Evolutionary conservation across 2,329 filamentous ascomycete species (phyloP), one percentile per base, ranked within the genome.

Genomic region (Ophiostoma ips): DNA sequence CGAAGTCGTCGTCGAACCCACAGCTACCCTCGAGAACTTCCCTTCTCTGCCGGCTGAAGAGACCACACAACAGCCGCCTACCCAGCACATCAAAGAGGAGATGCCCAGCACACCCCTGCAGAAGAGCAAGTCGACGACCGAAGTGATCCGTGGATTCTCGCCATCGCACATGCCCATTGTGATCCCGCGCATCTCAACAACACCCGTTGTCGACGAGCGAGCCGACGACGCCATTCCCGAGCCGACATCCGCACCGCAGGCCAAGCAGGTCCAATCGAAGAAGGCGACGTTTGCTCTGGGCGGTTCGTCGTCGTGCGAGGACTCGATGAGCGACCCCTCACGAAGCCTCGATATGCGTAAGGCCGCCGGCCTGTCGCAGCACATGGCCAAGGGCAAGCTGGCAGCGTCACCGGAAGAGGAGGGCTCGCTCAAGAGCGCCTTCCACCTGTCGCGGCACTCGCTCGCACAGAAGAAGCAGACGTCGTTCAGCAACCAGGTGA

Each of bases 141-240:
- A 54, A 34, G 77, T 95, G 52, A 82, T 95, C 48, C 84, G 86
- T 55, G 89, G 89, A 52, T 95, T 95, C 66, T 86, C 84, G 5
- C 86, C 85, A 2, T 82, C 84, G 24, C 79, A 83, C 53, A 72
- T 83, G 38, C 63, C 68, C 49, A 63, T 69, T 46, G 61, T 68
- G 69, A 55, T 77, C 71, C 59, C 78, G 66, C 54, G 47, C 18
- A 37, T 51, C 28, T 18, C 37, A 15, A 44, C 50, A 13, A 44
- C 50, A 1, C 38, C 36, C 3, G 10, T 19, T 15, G 19, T 46
- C 2, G 36, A 33, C 5, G 44, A 52, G 24, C 45, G 28, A 1
- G 47, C 11, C 11, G 52, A 51, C 7, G 76, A 58, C 31, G 49
- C 73, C 28, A 81, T 84, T 38, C 76, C 83, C 34, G 82, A 83